phyloP scores from a whole-genome alignment of 208 protist genomes.

The Angomonas deanei region DNA sequence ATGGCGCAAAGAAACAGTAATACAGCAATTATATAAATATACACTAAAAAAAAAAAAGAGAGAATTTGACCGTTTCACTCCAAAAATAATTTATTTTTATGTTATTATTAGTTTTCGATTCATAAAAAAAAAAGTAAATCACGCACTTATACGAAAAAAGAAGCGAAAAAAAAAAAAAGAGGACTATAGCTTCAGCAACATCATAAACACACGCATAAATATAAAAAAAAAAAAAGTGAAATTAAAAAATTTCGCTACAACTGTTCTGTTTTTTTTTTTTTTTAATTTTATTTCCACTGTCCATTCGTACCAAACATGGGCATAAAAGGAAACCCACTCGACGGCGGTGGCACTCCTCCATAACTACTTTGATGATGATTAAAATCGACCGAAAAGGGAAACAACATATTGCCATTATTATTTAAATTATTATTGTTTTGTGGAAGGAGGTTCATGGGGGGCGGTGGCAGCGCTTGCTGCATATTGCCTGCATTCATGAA shows the following conservation, averaged over 20 bases:
- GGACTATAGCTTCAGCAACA: background rate
- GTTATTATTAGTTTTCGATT: background rate
- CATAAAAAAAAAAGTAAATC: background rate
- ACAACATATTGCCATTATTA: slow-evolving; percentile 1
- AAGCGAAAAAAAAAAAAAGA: slow-evolving; percentile 6
- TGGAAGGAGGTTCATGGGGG: background rate
- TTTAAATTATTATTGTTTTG: slow-evolving; percentile 5
- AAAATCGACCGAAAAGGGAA: too few relatives aligned
- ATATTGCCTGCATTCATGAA: too few relatives aligned
- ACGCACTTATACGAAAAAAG: background rate
- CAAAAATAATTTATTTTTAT: slow-evolving; percentile 5
- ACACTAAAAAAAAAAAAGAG: slow-evolving; percentile 4
- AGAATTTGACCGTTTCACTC: background rate
- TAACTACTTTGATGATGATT: background rate
- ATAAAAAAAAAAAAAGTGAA: background rate
- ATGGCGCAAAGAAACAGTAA: slow-evolving; percentile 7
- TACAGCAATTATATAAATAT: slow-evolving; percentile 1
- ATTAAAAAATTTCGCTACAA: background rate
- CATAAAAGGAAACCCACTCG: background rate
- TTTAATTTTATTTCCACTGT: background rate
- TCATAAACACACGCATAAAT: background rate
- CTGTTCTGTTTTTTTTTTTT: background rate
- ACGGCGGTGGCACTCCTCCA: background rate
- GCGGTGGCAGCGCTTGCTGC: too few relatives aligned
- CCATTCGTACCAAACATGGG: background rate